Percentiles rank a stretch among this genome's conserved stretches.
phyloP scores from a whole-genome alignment of 2,329 filamentous ascomycete species.

The Thermoascus crustaceus region DNA sequence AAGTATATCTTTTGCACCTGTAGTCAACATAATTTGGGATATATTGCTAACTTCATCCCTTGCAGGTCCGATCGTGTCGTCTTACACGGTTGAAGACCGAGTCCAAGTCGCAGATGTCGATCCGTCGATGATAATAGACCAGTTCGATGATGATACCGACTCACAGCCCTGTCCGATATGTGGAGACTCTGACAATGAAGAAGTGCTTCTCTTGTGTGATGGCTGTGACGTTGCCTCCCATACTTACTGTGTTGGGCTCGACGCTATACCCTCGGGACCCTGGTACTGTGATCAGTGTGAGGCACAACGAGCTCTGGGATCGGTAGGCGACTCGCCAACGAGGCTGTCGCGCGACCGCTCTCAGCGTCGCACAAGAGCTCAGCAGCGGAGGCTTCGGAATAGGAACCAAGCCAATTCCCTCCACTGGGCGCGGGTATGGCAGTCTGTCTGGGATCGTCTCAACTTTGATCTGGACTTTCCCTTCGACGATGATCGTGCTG shows the following conservation, averaged over 20 bases:
- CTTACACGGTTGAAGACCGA: slow-evolving; percentile 47
- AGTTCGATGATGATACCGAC: slow-evolving; percentile 57
- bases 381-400: slow-evolving; percentile 34
- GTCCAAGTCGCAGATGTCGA: slow-evolving; percentile 75
- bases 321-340: slow-evolving; percentile 29
- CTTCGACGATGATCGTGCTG: slow-evolving; percentile 63
- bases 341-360: slow-evolving; percentile 35
- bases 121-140: slow-evolving; percentile 63
- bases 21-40: slow-evolving; percentile 62
- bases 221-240: slow-evolving; percentile 85
- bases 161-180: slow-evolving; percentile 76
- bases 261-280: slow-evolving; percentile 62
- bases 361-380: slow-evolving; percentile 40
- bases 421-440: slow-evolving; percentile 74
- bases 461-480: slow-evolving; percentile 78
- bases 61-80: slow-evolving; percentile 48
- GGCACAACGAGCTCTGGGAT: slow-evolving; percentile 35
- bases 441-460: slow-evolving; percentile 73
- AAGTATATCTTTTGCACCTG: slow-evolving; percentile 15
- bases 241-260: slow-evolving; percentile 80
- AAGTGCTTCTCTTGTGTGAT: slow-evolving; percentile 81
- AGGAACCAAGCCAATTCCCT: slow-evolving; percentile 39
- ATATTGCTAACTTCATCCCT: slow-evolving; percentile 31
- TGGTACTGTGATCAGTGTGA: slow-evolving; percentile 90
- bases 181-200: slow-evolving; percentile 69